Evolutionary conservation across 139 green algal species (phyloP).

Genomic region (Tetraselmis chui): DNA sequence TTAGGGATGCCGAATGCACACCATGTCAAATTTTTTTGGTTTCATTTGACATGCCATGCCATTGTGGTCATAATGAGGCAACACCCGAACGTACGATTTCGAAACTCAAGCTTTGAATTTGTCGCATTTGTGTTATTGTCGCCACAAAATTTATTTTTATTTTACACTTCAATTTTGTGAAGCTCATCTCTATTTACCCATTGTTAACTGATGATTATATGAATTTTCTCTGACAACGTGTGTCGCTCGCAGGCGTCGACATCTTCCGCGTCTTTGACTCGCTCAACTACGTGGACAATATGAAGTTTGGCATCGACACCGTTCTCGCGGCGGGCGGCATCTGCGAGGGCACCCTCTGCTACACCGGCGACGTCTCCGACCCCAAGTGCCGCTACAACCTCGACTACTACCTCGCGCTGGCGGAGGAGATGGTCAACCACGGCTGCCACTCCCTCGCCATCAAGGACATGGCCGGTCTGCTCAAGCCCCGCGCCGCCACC

Average conservation of each 20-base stretch:
- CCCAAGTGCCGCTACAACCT: conserved; percentile 68
- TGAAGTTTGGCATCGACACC: conserved; percentile 84
- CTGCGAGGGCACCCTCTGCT: conserved; percentile 85
- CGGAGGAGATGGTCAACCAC: conserved; percentile 71
- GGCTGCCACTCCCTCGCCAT: conserved; percentile 81
- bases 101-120: too few species aligned
- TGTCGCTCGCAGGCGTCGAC: conserved; percentile 62
- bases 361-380: conserved; percentile 80
- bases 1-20: too few species aligned
- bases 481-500: conserved; percentile 79
- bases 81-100: too few species aligned
- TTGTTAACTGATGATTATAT: too few species aligned
- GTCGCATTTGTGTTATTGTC: too few species aligned
- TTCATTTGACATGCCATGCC: too few species aligned
- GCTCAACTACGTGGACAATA: conserved; percentile 82
- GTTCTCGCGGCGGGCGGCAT: conserved; percentile 66
- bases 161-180: too few species aligned
- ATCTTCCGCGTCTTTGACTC: conserved; percentile 88
- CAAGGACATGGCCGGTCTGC: conserved; percentile 78
- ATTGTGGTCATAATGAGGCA: too few species aligned
- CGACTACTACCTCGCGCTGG: conserved; percentile 87
- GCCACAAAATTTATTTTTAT: too few species aligned
- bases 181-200: too few species aligned
- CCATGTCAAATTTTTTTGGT: too few species aligned
- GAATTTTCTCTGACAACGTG: too few species aligned